Evolutionary conservation across 306 rosid genomes (phyloP).

Genomic region (Cucurbita pepo): DNA sequence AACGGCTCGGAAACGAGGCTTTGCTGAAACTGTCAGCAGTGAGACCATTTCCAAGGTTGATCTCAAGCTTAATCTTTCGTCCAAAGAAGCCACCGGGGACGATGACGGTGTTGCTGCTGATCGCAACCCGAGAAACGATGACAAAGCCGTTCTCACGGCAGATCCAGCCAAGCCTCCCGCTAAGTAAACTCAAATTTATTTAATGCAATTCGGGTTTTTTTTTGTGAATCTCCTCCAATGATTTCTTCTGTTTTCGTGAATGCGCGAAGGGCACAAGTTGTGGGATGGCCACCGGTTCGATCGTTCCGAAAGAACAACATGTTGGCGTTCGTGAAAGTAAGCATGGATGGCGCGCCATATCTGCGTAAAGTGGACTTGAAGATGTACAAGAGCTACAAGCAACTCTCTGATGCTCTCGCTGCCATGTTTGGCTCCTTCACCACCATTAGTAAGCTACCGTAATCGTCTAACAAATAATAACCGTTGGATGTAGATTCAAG

Average conservation of each 20-base stretch:
- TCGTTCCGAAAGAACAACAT: slow-evolving; percentile 2
- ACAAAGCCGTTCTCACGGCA: slow-evolving; percentile 27
- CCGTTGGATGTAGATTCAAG: too few species aligned
- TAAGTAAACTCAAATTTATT: slow-evolving; percentile 32
- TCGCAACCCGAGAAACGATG: slow-evolving; percentile 8
- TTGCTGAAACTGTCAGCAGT: slow-evolving; percentile 18
- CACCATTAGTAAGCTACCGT: neutral
- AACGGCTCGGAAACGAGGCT: slow-evolving; percentile 24
- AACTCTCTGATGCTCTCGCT: slow-evolving; percentile 41
- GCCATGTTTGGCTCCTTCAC: slow-evolving; percentile 46
- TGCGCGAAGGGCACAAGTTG: neutral
- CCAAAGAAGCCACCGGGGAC: neutral
- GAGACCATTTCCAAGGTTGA: slow-evolving; percentile 13
- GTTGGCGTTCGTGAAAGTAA: slow-evolving; percentile 26
- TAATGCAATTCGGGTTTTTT: neutral
- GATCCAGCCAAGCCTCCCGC: slow-evolving; percentile 72
- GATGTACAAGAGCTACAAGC: slow-evolving; percentile 30
- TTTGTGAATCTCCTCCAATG: neutral
- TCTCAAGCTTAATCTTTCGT: slow-evolving; percentile 34
- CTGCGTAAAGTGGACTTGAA: slow-evolving; percentile 51
- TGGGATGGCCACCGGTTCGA: slow-evolving; percentile 6
- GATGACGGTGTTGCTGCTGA: neutral
- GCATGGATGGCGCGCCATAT: slow-evolving; percentile 27
- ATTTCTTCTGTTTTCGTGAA: neutral
- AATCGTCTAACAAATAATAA: too few species aligned